Evolutionary conservation across 2,329 filamentous ascomycete species (phyloP).

Genomic region (Raffaelea deltoideospora): DNA sequence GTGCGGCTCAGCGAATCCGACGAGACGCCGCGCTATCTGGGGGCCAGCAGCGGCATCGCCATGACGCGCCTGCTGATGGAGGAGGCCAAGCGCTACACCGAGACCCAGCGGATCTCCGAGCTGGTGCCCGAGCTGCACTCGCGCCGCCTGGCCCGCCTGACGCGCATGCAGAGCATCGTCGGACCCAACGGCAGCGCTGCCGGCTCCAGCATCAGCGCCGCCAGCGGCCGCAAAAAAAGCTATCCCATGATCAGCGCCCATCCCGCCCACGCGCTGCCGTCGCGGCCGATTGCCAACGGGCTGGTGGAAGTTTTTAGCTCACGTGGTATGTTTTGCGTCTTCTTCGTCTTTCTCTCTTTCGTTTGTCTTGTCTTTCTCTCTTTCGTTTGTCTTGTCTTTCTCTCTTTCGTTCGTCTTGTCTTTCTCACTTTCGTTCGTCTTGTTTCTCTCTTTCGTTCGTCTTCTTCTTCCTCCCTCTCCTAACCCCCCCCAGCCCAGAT

Average conservation of each 20-base stretch:
- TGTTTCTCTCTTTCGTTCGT: slow-evolving; percentile 6
- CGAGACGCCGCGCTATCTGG: slow-evolving; percentile 75
- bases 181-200: slow-evolving; percentile 32
- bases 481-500: slow-evolving; percentile 50
- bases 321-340: slow-evolving; percentile 42
- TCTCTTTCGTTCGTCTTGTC: slow-evolving; percentile 5
- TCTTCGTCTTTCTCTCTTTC: no score
- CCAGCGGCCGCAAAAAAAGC: slow-evolving; percentile 58
- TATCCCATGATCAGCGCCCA: slow-evolving; percentile 83
- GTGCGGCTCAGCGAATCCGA: slow-evolving; percentile 75
- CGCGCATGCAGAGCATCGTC: slow-evolving; percentile 50
- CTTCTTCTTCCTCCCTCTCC: neutral
- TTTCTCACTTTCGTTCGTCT: neutral
- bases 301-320: slow-evolving; percentile 75
- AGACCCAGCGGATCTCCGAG: slow-evolving; percentile 81
- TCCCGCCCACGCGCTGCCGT: slow-evolving; percentile 62
- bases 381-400: neutral
- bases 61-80: slow-evolving; percentile 94
- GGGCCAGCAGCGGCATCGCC: slow-evolving; percentile 86
- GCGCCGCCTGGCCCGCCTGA: slow-evolving; percentile 36
- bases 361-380: no score
- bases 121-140: slow-evolving; percentile 63
- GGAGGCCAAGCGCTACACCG: slow-evolving; percentile 84
- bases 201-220: slow-evolving; percentile 29
- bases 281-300: slow-evolving; percentile 56